These are phyloP conservation scores for Aspergillus biplanus DNA, from an alignment of 495 filamentous ascomycete species.

Conservation along the genomic window DNA sequence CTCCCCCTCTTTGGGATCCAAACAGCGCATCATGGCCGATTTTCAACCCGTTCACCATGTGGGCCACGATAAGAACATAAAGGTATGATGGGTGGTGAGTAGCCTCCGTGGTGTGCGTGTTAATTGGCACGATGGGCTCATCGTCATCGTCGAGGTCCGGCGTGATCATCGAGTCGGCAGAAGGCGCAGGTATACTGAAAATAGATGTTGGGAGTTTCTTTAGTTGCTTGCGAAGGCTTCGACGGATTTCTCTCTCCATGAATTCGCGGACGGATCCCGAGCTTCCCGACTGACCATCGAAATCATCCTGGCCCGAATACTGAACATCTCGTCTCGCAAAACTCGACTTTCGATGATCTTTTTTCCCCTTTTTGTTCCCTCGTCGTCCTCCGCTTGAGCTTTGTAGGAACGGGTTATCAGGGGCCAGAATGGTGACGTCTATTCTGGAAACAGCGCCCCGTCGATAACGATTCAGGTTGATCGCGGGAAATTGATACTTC, in stretches of 20 bases:
- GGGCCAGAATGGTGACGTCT: slow-evolving; percentile 62
- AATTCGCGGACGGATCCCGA: slow-evolving; percentile 21
- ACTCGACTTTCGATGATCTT: not conserved
- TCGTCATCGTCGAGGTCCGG: not conserved
- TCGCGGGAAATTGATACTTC: slow-evolving; percentile 44
- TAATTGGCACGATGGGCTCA: slow-evolving; percentile 37
- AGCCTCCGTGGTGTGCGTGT: slow-evolving; percentile 56
- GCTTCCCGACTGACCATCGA: slow-evolving; percentile 2
- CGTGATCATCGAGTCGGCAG: not conserved
- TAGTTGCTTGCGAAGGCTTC: slow-evolving; percentile 17
- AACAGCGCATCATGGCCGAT: slow-evolving; percentile 69
- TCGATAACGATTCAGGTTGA: slow-evolving; percentile 40
- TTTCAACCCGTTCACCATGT: slow-evolving; percentile 61
- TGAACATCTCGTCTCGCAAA: not conserved
- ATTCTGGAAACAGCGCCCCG: slow-evolving; percentile 58
- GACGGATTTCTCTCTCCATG: slow-evolving; percentile 20
- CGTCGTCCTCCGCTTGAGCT: not conserved
- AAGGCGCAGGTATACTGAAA: slow-evolving; percentile 1
- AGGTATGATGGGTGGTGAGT: slow-evolving; percentile 62
- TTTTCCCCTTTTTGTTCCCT: slow-evolving; percentile 7
- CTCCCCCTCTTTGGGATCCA: not conserved
- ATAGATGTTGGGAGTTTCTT: slow-evolving; percentile 18
- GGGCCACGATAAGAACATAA: slow-evolving; percentile 75
- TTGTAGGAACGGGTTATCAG: slow-evolving; percentile 30
- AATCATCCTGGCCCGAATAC: not conserved